phyloP scores from a whole-genome alignment of 2,329 filamentous ascomycete genomes.

The Ascomycota sp. region DNA sequence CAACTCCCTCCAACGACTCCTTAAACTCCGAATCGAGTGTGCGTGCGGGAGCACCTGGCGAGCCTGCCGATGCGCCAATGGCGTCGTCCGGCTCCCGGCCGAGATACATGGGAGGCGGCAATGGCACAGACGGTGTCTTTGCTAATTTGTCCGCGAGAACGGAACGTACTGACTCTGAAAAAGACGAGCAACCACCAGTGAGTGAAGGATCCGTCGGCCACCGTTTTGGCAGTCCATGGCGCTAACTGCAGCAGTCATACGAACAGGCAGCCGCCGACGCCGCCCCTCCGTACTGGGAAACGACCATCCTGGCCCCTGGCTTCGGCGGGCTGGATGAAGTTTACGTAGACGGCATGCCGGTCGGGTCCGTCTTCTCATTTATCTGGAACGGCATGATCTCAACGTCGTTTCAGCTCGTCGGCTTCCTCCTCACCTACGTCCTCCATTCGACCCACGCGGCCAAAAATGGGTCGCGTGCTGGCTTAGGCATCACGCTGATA shows the following conservation, averaged over 20 bases:
- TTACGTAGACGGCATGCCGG: slow-evolving; percentile 87
- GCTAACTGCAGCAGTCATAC: slow-evolving; percentile 48
- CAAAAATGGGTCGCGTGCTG: slow-evolving; percentile 88
- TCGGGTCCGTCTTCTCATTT: slow-evolving; percentile 69
- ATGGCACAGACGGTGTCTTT: slow-evolving; percentile 85
- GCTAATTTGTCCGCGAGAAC: slow-evolving; percentile 86
- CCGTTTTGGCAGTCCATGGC: slow-evolving; percentile 1
- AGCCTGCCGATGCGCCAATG: not conserved
- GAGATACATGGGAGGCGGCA: slow-evolving; percentile 43
- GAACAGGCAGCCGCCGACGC: slow-evolving; percentile 94
- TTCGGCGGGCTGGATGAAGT: slow-evolving; percentile 82
- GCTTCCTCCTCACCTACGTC: slow-evolving; percentile 92
- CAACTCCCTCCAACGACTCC: slow-evolving; percentile 7
- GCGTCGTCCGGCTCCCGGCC: slow-evolving; percentile 18
- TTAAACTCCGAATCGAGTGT: slow-evolving; percentile 1
- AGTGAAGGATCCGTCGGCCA: slow-evolving; percentile 15
- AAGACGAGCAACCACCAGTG: slow-evolving; percentile 86
- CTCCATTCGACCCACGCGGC: slow-evolving; percentile 94
- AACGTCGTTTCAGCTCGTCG: slow-evolving; percentile 89
- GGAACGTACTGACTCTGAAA: slow-evolving; percentile 50
- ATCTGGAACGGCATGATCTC: slow-evolving; percentile 91
- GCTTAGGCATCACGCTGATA: slow-evolving; percentile 81
- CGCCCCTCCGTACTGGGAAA: slow-evolving; percentile 96
- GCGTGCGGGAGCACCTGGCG: not conserved
- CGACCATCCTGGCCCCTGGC: slow-evolving; percentile 83